Conservation (phyloP, 148 eudicot species). For the Tetragonia tetragonoides region DNA sequence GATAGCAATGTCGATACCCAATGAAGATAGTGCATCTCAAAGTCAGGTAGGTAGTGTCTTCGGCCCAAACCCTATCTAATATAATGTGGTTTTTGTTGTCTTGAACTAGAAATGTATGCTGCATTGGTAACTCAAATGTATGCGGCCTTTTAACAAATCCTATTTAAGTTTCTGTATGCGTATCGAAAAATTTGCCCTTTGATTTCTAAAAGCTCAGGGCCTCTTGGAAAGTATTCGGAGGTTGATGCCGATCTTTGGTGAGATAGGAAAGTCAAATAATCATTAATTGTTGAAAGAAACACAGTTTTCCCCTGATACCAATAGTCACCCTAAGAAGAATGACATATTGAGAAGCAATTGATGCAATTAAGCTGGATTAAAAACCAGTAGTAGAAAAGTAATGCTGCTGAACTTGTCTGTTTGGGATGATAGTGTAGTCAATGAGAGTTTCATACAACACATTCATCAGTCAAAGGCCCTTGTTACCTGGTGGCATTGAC, state of each 20-base stretch:
- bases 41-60: slow-evolving; percentile 22
- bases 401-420: not conserved
- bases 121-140: not conserved
- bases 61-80: not conserved
- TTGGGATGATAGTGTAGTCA: not conserved
- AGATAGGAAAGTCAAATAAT: not conserved
- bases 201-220: not conserved
- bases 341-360: not conserved
- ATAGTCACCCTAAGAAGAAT: not conserved
- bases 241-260: not conserved
- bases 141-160: too few species aligned
- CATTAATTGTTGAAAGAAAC: not conserved
- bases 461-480: not conserved
- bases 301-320: not conserved
- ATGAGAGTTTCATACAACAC: not conserved
- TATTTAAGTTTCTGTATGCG: not conserved
- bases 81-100: not conserved
- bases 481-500: too few species aligned
- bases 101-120: not conserved
- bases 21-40: slow-evolving; percentile 25
- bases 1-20: slow-evolving; percentile 18
- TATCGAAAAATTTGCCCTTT: not conserved
- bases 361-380: not conserved
- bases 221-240: not conserved
- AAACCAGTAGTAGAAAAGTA: not conserved